These are phyloP conservation scores for Carex scoparia DNA, from an alignment of 176 grass and related monocot species.

Conservation along the genomic window DNA sequence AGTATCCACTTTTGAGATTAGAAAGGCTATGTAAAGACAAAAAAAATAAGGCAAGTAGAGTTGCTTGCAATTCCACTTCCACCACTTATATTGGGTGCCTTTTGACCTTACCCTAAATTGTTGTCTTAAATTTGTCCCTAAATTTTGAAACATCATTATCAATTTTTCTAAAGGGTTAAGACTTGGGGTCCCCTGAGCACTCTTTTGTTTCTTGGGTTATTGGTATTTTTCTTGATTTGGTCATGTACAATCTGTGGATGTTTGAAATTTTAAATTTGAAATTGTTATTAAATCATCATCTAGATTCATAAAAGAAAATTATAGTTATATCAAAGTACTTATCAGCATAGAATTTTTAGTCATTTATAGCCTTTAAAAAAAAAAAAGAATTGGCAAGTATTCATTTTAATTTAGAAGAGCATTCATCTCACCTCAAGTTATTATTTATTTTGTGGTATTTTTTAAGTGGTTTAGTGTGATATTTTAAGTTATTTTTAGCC, in stretches of 20 bases:
- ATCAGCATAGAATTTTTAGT: no score
- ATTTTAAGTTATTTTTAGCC: no score
- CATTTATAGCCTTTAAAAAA: no score
- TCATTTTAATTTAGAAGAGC: no score
- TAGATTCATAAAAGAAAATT: no score
- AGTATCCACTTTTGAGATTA: constrained; percentile 21
- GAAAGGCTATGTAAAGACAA: constrained; percentile 29
- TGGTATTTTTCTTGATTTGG: neutral
- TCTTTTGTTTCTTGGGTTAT: neutral
- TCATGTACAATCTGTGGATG: neutral
- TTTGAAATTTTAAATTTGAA: neutral
- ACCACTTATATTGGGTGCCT: neutral
- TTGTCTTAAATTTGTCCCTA: constrained; percentile 7
- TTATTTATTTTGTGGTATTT: no score
- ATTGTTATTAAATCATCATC: neutral
- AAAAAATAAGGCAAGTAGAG: neutral
- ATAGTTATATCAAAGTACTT: no score
- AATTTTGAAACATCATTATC: constrained; percentile 25
- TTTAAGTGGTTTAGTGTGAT: no score
- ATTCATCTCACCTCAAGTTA: no score
- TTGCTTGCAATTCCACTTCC: constrained; percentile 3
- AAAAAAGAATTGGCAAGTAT: no score
- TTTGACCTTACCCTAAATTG: constrained; percentile 15
- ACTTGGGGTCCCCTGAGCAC: neutral
- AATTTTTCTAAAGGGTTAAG: neutral